Conservation (phyloP, 1,284 basidiomycete species). For the Hortiboletus rubellus region DNA sequence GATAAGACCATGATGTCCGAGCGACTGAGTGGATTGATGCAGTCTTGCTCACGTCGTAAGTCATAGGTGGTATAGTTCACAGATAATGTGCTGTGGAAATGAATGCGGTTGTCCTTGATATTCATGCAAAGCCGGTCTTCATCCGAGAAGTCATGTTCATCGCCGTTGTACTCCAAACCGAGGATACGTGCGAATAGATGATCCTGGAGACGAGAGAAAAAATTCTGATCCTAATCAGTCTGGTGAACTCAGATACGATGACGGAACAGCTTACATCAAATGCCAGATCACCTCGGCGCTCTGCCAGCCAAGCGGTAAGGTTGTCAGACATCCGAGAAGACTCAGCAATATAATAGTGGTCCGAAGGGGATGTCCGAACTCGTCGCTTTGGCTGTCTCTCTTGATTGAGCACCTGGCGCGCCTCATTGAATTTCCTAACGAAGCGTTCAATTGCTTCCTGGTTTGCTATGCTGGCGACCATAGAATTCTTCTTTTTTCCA, state of each 20-base stretch:
- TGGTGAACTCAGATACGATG: too few species aligned
- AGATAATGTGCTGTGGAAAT: too few species aligned
- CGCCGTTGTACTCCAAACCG: neutral
- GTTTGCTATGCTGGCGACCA: neutral
- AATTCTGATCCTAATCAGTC: neutral
- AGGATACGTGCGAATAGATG: neutral
- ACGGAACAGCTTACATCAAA: neutral
- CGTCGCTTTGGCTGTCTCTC: too few species aligned
- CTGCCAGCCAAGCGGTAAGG: neutral
- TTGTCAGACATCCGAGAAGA: neutral
- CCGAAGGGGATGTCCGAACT: neutral
- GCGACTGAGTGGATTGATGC: too few species aligned
- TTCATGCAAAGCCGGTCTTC: neutral
- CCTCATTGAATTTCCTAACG: neutral
- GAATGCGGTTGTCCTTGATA: too few species aligned
- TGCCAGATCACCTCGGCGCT: neutral
- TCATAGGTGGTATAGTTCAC: too few species aligned
- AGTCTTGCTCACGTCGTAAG: too few species aligned
- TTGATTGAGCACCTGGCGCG: too few species aligned
- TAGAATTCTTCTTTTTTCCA: slow-evolving; percentile 7
- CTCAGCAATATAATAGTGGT: neutral
- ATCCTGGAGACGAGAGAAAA: neutral
- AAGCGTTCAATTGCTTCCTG: slow-evolving; percentile 12
- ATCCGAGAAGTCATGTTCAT: neutral
- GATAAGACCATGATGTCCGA: too few species aligned